Evolutionary conservation across 495 filamentous ascomycete species (phyloP).

Genomic region (Lasiosphaeris hirsuta): DNA sequence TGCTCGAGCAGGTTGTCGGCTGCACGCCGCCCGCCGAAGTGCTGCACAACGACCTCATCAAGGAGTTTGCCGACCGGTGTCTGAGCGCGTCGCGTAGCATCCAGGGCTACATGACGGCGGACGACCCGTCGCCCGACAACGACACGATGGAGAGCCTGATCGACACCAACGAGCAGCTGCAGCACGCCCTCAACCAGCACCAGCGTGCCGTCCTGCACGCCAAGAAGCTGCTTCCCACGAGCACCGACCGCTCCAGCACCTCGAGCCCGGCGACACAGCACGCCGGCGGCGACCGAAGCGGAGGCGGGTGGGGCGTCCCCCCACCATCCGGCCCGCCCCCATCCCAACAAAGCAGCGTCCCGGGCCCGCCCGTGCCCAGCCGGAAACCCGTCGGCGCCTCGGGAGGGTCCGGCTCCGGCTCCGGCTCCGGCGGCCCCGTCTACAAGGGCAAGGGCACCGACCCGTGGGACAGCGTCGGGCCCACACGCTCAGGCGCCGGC

Average conservation of each 20-base stretch:
- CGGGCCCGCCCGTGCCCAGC: constrained; percentile 23
- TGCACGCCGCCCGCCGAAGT: constrained; percentile 76
- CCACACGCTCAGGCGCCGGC: constrained; percentile 37
- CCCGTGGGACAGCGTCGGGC: constrained; percentile 24
- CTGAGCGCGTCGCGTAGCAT: constrained; percentile 72
- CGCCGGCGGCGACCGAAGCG: neutral
- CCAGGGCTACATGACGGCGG: constrained; percentile 76
- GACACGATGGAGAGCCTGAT: constrained; percentile 90
- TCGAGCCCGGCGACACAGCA: constrained; percentile 16
- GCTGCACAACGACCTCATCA: constrained; percentile 76
- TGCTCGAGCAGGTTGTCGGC: constrained; percentile 84
- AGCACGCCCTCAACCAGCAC: constrained; percentile 71
- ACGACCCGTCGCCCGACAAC: constrained; percentile 79
- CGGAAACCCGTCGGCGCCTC: constrained; percentile 13
- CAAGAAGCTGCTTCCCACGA: constrained; percentile 43
- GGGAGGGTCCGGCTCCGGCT: constrained; percentile 6
- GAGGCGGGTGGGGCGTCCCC: neutral
- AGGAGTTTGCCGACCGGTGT: constrained; percentile 89
- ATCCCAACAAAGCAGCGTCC: neutral
- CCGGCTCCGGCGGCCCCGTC: constrained; percentile 18
- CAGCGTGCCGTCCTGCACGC: constrained; percentile 78
- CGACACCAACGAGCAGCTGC: constrained; percentile 88
- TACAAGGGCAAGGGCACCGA: constrained; percentile 44
- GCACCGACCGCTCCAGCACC: constrained; percentile 21
- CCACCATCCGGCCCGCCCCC: neutral